Percentiles rank a stretch among this genome's conserved stretches.
These are phyloP conservation scores for Clarkia xantiana DNA, from an alignment of 345 rosid genomes.

Conservation along the genomic window DNA sequence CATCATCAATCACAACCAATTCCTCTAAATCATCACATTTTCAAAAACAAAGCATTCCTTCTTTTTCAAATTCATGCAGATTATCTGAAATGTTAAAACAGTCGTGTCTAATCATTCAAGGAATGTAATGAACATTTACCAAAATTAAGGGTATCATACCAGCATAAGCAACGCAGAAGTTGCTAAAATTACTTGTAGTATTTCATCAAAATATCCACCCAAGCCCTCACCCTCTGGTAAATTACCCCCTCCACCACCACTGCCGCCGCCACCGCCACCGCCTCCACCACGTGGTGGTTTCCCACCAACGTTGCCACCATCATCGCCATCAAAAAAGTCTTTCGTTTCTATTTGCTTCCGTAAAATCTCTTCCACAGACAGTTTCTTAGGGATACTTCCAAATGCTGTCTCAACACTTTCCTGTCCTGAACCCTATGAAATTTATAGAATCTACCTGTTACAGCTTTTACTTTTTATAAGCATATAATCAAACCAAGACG, in stretches of 20 bases:
- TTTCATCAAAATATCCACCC: slow-evolving; percentile 35
- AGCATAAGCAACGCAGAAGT: slow-evolving; percentile 47
- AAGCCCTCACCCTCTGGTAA: slow-evolving; percentile 39
- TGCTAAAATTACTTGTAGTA: slow-evolving; percentile 52
- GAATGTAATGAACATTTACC: too few species aligned
- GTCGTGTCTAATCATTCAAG: too few species aligned
- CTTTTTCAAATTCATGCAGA: too few species aligned
- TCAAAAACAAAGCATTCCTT: too few species aligned
- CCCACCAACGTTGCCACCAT: slow-evolving; percentile 31
- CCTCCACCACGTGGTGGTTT: slow-evolving; percentile 33
- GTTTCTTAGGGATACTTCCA: slow-evolving; percentile 25
- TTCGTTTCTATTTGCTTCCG: slow-evolving; percentile 45
- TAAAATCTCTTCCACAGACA: slow-evolving; percentile 49
- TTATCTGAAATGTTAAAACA: too few species aligned
- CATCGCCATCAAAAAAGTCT: slow-evolving; percentile 29
- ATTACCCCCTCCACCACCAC: slow-evolving; percentile 22
- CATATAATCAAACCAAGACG: background rate
- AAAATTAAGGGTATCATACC: slow-evolving; percentile 19
- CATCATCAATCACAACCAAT: background rate
- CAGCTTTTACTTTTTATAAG: background rate
- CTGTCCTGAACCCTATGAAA: slow-evolving; percentile 41
- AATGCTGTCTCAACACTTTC: slow-evolving; percentile 40
- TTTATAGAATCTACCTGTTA: background rate
- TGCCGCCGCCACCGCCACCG: slow-evolving; percentile 23
- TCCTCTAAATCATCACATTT: too few species aligned